phyloP scores from a whole-genome alignment of 306 rosid species.

The Hippophae rhamnoides region DNA sequence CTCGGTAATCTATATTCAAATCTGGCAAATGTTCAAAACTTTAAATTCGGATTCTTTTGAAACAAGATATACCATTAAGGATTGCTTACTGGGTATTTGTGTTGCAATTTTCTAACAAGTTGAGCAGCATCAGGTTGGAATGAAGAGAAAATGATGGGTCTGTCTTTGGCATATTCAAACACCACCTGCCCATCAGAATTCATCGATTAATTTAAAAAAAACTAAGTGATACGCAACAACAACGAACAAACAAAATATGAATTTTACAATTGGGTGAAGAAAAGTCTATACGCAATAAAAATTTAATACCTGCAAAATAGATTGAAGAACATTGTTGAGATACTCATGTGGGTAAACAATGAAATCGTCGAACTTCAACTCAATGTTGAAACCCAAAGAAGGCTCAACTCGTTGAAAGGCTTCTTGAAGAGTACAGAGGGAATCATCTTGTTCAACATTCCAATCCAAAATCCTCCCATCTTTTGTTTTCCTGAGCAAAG shows the following conservation, averaged over 20 bases:
- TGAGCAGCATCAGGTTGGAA: conserved; percentile 50
- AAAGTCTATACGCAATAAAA: too few relatives aligned
- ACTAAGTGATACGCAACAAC: neutral
- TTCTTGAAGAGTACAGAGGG: conserved; percentile 40
- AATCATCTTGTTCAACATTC: conserved; percentile 42
- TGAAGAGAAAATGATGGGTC: conserved; percentile 42
- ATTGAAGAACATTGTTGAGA: conserved; percentile 24
- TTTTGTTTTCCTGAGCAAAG: conserved; percentile 34
- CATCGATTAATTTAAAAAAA: neutral
- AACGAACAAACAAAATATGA: neutral
- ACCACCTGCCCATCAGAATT: conserved; percentile 26
- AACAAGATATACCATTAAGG: neutral
- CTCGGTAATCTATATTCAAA: neutral
- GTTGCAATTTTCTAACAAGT: conserved; percentile 29
- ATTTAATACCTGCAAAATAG: conserved; percentile 23
- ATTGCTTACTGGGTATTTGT: conserved; percentile 35
- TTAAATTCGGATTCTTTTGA: neutral
- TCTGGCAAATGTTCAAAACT: neutral
- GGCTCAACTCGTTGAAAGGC: conserved; percentile 38
- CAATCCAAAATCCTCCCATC: conserved; percentile 36
- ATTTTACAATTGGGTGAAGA: neutral
- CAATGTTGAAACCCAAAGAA: conserved; percentile 45
- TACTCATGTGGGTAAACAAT: conserved; percentile 31
- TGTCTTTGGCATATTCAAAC: conserved; percentile 27
- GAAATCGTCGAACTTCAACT: conserved; percentile 42